phyloP scores from a whole-genome alignment of 2,329 filamentous ascomycete species.

The Neopestalotiopsis clavispora region DNA sequence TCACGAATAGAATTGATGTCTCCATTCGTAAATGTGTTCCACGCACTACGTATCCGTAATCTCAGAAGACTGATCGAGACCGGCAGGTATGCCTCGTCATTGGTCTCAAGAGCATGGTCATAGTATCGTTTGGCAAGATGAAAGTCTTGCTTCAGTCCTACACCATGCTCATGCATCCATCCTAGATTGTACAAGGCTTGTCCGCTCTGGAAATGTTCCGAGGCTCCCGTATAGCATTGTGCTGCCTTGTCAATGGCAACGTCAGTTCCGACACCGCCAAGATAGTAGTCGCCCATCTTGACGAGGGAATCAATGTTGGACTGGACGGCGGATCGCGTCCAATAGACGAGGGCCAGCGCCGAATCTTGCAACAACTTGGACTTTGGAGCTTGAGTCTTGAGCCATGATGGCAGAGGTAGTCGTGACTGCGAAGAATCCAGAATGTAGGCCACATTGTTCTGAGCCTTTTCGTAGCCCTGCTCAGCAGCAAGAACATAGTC shows the following conservation, averaged over 20 bases:
- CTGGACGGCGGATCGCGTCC: slow-evolving; percentile 93
- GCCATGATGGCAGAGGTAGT: slow-evolving; percentile 58
- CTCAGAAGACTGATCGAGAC: slow-evolving; percentile 89
- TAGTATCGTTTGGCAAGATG: slow-evolving; percentile 97
- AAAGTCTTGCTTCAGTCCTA: slow-evolving; percentile 92
- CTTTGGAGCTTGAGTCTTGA: slow-evolving; percentile 47
- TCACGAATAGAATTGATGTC: slow-evolving; percentile 90
- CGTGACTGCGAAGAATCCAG: slow-evolving; percentile 75
- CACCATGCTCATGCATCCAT: slow-evolving; percentile 99
- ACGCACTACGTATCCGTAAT: slow-evolving; percentile 82
- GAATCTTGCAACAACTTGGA: slow-evolving; percentile 55
- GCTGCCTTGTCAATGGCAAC: slow-evolving; percentile 84
- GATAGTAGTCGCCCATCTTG: slow-evolving; percentile 99
- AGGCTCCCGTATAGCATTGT: slow-evolving; percentile 89
- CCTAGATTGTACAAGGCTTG: slow-evolving; percentile 97
- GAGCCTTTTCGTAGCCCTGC: slow-evolving; percentile 87
- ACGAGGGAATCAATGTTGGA: slow-evolving; percentile 91
- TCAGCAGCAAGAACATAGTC: slow-evolving; percentile 87
- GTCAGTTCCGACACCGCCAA: slow-evolving; percentile 76
- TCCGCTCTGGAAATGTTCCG: slow-evolving; percentile 88
- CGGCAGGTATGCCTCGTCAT: slow-evolving; percentile 90
- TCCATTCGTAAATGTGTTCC: slow-evolving; percentile 93
- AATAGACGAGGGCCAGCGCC: slow-evolving; percentile 81
- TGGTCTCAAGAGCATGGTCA: slow-evolving; percentile 88
- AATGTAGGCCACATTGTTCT: slow-evolving; percentile 88